phyloP scores from a whole-genome alignment of 306 rosid genomes.

The Dryas alaskensis region DNA sequence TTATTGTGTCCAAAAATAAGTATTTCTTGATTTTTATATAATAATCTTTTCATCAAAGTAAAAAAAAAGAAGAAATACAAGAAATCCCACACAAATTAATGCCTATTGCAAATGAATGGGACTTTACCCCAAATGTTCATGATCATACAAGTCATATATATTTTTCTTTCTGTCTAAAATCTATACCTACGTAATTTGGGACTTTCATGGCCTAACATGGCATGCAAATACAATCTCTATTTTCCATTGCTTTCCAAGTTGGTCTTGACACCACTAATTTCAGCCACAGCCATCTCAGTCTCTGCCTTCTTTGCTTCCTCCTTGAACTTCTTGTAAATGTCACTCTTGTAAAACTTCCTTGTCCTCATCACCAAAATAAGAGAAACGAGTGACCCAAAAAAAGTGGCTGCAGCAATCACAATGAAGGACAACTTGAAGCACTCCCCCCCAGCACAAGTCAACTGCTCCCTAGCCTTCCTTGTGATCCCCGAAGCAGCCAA shows the following conservation, averaged over 20 bases:
- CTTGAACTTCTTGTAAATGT: slow-evolving; percentile 44
- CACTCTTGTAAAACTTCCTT: slow-evolving; percentile 41
- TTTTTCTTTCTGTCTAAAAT: background rate
- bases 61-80: too few relatives aligned
- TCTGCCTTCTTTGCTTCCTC: slow-evolving; percentile 15
- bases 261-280: slow-evolving; percentile 13
- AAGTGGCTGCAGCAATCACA: slow-evolving; percentile 35
- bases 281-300: slow-evolving; percentile 17
- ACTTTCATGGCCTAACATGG: background rate
- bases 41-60: too few relatives aligned
- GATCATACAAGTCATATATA: background rate
- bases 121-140: too few relatives aligned
- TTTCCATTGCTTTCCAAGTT: slow-evolving; percentile 11
- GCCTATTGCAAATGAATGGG: background rate
- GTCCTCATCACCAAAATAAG: slow-evolving; percentile 49
- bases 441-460: slow-evolving; percentile 34
- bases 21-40: too few relatives aligned
- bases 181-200: background rate
- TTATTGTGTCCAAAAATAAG: too few relatives aligned
- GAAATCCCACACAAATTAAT: background rate
- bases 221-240: background rate
- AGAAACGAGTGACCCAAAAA: slow-evolving; percentile 38
- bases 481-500: background rate
- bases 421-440: slow-evolving; percentile 44
- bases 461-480: slow-evolving; percentile 12